Percentiles rank a stretch among this genome's conserved stretches.
Evolutionary conservation across 2,329 filamentous ascomycete species (phyloP).

Genomic region (Talaromyces sp.): DNA sequence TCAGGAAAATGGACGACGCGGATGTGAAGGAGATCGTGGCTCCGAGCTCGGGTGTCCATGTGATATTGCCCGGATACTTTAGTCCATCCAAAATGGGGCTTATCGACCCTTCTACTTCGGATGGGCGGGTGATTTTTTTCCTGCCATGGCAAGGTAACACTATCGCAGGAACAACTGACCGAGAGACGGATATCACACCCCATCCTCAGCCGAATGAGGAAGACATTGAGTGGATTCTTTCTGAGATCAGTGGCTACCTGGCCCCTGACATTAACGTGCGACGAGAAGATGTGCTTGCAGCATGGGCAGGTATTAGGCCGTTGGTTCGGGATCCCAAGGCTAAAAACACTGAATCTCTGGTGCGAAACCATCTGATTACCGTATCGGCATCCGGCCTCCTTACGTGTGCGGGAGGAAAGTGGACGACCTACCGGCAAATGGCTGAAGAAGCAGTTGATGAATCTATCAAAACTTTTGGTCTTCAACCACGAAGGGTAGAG

Average conservation of each 20-base stretch:
- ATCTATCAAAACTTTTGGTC: constrained; percentile 63
- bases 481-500: constrained; percentile 54
- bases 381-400: constrained; percentile 73
- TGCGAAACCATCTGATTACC: constrained; percentile 79
- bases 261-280: constrained; percentile 80
- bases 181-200: constrained; percentile 64
- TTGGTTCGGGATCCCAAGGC: constrained; percentile 82
- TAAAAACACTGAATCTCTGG: constrained; percentile 78
- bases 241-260: constrained; percentile 75
- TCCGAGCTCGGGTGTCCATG: constrained; percentile 78
- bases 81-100: constrained; percentile 81
- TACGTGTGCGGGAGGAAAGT: constrained; percentile 84
- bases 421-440: constrained; percentile 93
- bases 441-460: constrained; percentile 83
- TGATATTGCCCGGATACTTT: constrained; percentile 83
- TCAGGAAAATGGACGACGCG: constrained; percentile 78
- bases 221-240: constrained; percentile 83
- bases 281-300: constrained; percentile 79
- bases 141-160: constrained; percentile 90
- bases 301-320: constrained; percentile 84
- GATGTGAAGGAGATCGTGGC: constrained; percentile 71
- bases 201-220: constrained; percentile 76
- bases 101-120: constrained; percentile 79
- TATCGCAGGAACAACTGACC: constrained; percentile 83
- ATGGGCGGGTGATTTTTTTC: constrained; percentile 89